These are phyloP conservation scores for Macroventuria anomochaeta DNA, from an alignment of 2,329 filamentous ascomycete species.

Conservation along the genomic window DNA sequence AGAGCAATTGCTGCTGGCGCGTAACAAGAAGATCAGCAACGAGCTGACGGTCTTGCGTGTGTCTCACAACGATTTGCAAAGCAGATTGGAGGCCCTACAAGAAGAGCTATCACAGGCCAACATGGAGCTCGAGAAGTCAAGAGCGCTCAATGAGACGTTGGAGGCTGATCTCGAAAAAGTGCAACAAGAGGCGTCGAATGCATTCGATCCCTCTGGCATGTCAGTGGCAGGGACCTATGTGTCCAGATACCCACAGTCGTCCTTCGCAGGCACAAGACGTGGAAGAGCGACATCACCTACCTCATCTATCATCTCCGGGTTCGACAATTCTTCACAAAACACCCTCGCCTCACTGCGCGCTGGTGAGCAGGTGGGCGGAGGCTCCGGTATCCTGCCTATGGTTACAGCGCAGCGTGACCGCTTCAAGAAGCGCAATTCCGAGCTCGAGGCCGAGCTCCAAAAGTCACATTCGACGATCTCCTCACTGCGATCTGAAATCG, in stretches of 20 bases:
- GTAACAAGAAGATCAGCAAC: conserved; percentile 96
- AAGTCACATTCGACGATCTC: conserved; percentile 83
- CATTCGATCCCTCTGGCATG: conserved; percentile 82
- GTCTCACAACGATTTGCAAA: conserved; percentile 90
- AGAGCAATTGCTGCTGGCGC: conserved; percentile 86
- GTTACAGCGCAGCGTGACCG: conserved; percentile 96
- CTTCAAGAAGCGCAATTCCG: conserved; percentile 93
- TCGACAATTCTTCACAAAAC: conserved; percentile 61
- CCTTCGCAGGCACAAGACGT: conserved; percentile 59
- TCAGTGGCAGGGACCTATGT: conserved; percentile 92
- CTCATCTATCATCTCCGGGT: conserved; percentile 97
- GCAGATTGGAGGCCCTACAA: conserved; percentile 77
- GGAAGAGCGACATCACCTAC: conserved; percentile 80
- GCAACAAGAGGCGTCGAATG: conserved; percentile 82
- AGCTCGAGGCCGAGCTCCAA: conserved; percentile 89
- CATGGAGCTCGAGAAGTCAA: conserved; percentile 83
- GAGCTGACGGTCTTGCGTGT: conserved; percentile 92
- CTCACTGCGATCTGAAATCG: conserved; percentile 86
- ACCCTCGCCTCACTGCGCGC: conserved; percentile 66
- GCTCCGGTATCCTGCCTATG: conserved; percentile 94
- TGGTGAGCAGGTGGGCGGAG: conserved; percentile 71
- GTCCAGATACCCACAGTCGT: conserved; percentile 75
- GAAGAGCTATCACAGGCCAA: conserved; percentile 84
- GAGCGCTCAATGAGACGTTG: conserved; percentile 83
- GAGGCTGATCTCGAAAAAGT: conserved; percentile 90